Evolutionary conservation across 441 rosid genomes (phyloP).

Genomic region (Melastoma candidum): DNA sequence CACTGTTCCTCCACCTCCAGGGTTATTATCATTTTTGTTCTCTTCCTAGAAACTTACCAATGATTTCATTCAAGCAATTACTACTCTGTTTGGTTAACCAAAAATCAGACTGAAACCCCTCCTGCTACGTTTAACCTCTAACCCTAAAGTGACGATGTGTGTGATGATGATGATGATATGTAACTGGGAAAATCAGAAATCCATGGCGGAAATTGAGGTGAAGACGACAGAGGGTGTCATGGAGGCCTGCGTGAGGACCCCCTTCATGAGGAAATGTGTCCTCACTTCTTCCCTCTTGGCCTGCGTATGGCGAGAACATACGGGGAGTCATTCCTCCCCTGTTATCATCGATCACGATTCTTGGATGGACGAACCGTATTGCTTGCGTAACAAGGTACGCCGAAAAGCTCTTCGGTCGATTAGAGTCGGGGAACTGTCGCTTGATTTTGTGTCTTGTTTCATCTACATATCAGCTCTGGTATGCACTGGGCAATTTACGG

Average conservation of each 20-base stretch:
- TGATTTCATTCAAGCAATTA: too few species aligned
- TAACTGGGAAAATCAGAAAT: constrained; percentile 32
- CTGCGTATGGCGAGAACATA: constrained; percentile 50
- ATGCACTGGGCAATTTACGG: constrained; percentile 75
- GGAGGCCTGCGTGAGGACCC: constrained; percentile 65
- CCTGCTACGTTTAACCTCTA: too few species aligned
- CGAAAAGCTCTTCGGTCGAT: neutral
- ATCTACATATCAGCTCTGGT: constrained; percentile 53
- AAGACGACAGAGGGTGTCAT: constrained; percentile 61
- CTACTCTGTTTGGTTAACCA: too few species aligned
- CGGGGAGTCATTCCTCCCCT: constrained; percentile 21
- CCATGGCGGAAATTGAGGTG: constrained; percentile 75
- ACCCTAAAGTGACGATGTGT: too few species aligned
- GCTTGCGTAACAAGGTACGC: constrained; percentile 57
- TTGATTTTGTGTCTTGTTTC: neutral
- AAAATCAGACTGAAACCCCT: too few species aligned
- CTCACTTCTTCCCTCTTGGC: constrained; percentile 79
- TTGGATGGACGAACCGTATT: constrained; percentile 80
- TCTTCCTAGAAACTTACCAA: too few species aligned
- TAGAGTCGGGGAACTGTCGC: neutral
- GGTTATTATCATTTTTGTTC: too few species aligned
- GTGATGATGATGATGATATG: too few species aligned
- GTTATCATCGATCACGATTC: constrained; percentile 42
- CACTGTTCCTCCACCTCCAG: too few species aligned
- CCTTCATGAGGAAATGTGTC: constrained; percentile 61